Evolutionary conservation across 2,329 filamentous ascomycete species (phyloP).

Genomic region (Trichoderma gracile): DNA sequence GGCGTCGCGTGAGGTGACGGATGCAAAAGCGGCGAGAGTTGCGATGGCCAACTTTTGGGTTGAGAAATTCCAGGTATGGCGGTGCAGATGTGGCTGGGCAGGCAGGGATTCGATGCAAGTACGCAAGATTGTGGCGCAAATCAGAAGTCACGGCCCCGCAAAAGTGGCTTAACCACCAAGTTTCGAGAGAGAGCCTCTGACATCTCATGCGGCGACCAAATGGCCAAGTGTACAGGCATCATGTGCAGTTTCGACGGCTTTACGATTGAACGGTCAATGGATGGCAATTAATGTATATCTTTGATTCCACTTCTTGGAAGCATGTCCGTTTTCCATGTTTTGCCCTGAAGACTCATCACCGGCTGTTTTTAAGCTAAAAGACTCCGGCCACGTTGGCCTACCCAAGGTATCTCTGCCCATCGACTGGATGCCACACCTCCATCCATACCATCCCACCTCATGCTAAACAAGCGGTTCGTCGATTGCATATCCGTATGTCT

Average conservation of each 20-base stretch:
- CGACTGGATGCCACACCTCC: conserved; percentile 30
- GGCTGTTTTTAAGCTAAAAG: conserved; percentile 4
- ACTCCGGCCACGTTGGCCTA: conserved; percentile 25
- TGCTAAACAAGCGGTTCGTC: neutral
- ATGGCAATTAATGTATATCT: neutral
- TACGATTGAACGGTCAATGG: neutral
- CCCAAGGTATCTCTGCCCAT: conserved; percentile 13
- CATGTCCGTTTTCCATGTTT: conserved; percentile 25
- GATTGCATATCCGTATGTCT: too few relatives aligned
- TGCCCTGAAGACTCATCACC: conserved; percentile 28
- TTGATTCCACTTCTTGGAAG: neutral
- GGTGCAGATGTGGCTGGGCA: conserved; percentile 27
- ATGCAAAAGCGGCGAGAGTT: conserved; percentile 21
- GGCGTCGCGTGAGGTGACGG: conserved; percentile 29
- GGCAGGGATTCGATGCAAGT: neutral
- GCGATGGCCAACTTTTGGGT: conserved; percentile 3
- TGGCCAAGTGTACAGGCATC: neutral
- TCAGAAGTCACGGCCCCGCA: neutral
- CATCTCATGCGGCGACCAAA: too few relatives aligned
- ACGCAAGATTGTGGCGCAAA: neutral
- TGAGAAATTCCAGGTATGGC: conserved; percentile 40
- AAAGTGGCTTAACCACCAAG: conserved; percentile 12
- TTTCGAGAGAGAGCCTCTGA: neutral
- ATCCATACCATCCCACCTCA: conserved; percentile 16
- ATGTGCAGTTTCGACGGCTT: neutral